phyloP scores from a whole-genome alignment of 2,329 filamentous ascomycete species.

The Apiospora koreana region DNA sequence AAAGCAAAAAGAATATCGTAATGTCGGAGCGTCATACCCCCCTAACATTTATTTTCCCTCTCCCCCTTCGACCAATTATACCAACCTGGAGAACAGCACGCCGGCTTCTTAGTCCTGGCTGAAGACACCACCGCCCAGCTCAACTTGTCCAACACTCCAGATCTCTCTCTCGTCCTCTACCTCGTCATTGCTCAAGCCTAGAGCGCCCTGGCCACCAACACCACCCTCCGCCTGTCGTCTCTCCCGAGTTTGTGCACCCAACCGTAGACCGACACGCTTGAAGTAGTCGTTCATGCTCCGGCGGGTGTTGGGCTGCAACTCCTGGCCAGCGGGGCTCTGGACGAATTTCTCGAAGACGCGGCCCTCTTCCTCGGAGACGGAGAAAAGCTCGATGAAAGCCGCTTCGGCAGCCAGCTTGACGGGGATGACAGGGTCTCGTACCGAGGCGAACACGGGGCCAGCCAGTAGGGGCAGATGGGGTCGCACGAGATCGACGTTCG shows the following conservation, averaged over 20 bases:
- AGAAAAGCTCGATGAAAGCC: constrained; percentile 88
- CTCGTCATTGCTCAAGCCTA: constrained; percentile 89
- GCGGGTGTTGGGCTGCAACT: constrained; percentile 72
- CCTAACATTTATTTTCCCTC: neutral
- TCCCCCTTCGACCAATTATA: neutral
- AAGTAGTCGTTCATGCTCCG: constrained; percentile 96
- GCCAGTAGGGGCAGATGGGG: constrained; percentile 82
- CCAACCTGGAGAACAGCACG: neutral
- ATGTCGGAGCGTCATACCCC: neutral
- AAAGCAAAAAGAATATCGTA: neutral
- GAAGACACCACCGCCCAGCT: constrained; percentile 66
- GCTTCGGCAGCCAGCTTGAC: constrained; percentile 95
- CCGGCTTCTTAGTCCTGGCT: constrained; percentile 29
- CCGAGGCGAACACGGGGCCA: constrained; percentile 82
- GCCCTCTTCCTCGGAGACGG: constrained; percentile 82
- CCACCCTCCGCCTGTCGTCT: constrained; percentile 90
- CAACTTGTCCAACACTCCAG: constrained; percentile 91
- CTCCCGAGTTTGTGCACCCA: constrained; percentile 87
- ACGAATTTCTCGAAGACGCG: constrained; percentile 92
- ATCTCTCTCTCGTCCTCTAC: constrained; percentile 92
- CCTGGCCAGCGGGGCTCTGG: constrained; percentile 62
- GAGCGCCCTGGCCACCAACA: constrained; percentile 59
- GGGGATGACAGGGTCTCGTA: constrained; percentile 89
- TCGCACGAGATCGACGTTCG: constrained; percentile 76
- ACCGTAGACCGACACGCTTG: constrained; percentile 82